Evolutionary conservation across 371 early-diverging fungal genomes (phyloP), one percentile per base, ranked within the genome.

Genomic region (Mortierella sp.): DNA sequence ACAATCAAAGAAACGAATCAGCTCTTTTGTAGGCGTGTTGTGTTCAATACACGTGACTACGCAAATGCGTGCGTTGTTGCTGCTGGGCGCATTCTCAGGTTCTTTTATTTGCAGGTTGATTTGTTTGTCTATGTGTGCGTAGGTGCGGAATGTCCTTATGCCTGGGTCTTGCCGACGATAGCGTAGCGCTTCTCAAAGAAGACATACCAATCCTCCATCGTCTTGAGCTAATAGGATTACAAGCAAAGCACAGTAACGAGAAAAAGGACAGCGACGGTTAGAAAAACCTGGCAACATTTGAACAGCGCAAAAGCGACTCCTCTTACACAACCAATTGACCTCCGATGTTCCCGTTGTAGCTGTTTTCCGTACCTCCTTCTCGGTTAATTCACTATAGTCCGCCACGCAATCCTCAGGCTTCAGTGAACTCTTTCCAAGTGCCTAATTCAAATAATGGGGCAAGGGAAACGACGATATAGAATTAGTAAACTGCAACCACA

Each of bases 171-270:
- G 50, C 95, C 95, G 59, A 95, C 90, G 69, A 95, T 93, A 74
- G 93, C 90, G 74, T 96, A 97, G 86, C 95, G 92, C 87, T 95
- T 94, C 78, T 89, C 83, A 88, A 94, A 97, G 86, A 92, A 94
- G 8, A 90, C 86, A 71, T 90, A 91, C 97, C 97, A 97, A 76
- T 97, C 92, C 74, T 96, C 89, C 31, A 97, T 90, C 0, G 93
- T 93, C 75, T 94, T 89, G 64, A 91, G 83, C 93, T 93, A 75
- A 71, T 10, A 21, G 16, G 48, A 51, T 67, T 40, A 34, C 48
- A 61, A 5, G 21, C 6, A 61, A 28, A 19, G 1, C 31, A 16
- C 40, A 28, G 28, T 37, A n/a, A 24, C 43, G 43, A 64, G 40
- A 59, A 24, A 4, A 34, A 34, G 6, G 44, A 43, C 0, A 26